phyloP scores from a whole-genome alignment of 371 early-diverging fungal genomes.

The Mortierella sp. region DNA sequence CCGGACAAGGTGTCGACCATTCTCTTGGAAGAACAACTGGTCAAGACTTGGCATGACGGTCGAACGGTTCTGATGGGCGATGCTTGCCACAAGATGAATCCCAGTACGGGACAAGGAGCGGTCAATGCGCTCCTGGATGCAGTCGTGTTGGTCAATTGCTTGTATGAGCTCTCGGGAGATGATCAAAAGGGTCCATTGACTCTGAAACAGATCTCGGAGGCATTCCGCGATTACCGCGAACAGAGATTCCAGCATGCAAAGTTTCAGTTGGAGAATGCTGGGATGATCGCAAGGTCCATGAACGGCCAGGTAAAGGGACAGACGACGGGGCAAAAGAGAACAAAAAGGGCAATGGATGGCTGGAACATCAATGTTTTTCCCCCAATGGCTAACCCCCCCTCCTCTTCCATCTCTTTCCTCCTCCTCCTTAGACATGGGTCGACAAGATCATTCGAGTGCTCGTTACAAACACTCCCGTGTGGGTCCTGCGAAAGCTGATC shows the following conservation, averaged over 20 bases:
- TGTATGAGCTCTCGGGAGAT: conserved; percentile 6
- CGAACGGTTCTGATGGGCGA: conserved; percentile 22
- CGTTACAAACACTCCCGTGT: background rate
- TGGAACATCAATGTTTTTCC: background rate
- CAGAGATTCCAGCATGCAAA: background rate
- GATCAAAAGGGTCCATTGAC: background rate
- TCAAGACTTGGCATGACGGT: conserved; percentile 30
- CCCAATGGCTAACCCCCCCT: background rate
- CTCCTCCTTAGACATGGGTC: background rate
- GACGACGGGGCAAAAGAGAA: background rate
- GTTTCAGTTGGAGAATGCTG: background rate
- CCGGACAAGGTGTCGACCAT: conserved; percentile 14
- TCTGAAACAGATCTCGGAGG: background rate
- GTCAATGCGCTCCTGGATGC: conserved; percentile 22
- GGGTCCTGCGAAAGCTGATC: background rate
- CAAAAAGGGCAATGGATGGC: background rate
- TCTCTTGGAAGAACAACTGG: conserved; percentile 24
- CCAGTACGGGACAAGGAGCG: conserved; percentile 10
- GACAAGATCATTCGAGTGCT: background rate
- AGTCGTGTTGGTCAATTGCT: conserved; percentile 11
- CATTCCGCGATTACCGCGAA: background rate
- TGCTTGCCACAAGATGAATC: conserved; percentile 31
- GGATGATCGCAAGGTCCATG: background rate
- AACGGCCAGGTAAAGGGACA: background rate
- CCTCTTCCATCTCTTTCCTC: background rate